Conservation (phyloP, 768 basidiomycete genomes). For the Collybia mongolica region DNA sequence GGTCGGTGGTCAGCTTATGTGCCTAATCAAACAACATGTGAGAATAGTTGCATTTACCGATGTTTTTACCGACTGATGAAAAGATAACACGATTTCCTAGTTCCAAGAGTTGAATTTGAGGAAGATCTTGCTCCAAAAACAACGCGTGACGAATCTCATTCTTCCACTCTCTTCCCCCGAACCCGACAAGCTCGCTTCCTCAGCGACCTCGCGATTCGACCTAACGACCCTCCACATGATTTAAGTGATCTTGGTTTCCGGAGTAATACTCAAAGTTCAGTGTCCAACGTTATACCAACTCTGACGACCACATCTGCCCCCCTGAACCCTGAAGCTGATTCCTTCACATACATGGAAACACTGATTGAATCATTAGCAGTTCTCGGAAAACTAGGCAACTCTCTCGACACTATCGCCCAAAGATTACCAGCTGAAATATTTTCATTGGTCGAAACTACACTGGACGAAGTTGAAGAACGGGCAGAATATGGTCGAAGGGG, state of each 20-base stretch:
- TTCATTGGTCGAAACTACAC: conserved; percentile 77
- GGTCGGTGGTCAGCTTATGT: conserved; percentile 85
- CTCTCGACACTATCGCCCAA: conserved; percentile 81
- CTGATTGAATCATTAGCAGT: conserved; percentile 91
- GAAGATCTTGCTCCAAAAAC: conserved; percentile 35
- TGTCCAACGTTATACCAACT: conserved; percentile 9
- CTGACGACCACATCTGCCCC: conserved; percentile 15
- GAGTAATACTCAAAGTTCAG: conserved; percentile 14
- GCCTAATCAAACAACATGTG: conserved; percentile 76
- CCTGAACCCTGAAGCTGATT: conserved; percentile 86
- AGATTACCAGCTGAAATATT: conserved; percentile 84
- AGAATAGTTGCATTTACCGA: conserved; percentile 22
- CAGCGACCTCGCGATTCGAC: conserved; percentile 60
- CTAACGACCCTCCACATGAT: conserved; percentile 79
- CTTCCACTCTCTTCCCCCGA: conserved; percentile 36
- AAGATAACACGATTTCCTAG: conserved; percentile 32
- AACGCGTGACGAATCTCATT: conserved; percentile 33
- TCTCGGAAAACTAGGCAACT: conserved; percentile 82
- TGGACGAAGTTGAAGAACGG: conserved; percentile 91
- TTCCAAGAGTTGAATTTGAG: conserved; percentile 67
- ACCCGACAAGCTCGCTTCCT: conserved; percentile 63
- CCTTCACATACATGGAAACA: conserved; percentile 90
- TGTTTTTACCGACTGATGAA: background rate
- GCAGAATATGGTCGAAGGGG: conserved; percentile 71
- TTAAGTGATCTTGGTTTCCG: conserved; percentile 41